Evolutionary conservation across 768 basidiomycete genomes (phyloP).

Genomic region (Pleurotus pulmonarius): DNA sequence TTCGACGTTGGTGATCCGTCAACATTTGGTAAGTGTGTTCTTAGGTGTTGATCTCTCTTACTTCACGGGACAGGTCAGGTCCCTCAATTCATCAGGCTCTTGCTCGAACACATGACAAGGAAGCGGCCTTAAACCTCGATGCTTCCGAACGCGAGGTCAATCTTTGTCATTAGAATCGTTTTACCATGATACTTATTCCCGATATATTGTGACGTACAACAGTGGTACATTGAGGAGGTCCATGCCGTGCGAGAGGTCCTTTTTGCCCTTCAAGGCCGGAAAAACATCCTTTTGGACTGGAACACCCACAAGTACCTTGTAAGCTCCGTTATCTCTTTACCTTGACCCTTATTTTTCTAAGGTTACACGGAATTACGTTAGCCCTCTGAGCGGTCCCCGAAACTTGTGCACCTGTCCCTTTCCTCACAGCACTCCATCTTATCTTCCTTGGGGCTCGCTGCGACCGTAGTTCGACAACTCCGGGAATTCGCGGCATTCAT

Average conservation of each 20-base stretch:
- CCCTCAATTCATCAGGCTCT: slow-evolving; percentile 39
- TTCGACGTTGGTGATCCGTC: slow-evolving; percentile 73
- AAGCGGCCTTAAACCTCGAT: slow-evolving; percentile 31
- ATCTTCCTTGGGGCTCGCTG: slow-evolving; percentile 49
- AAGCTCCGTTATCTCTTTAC: slow-evolving; percentile 8
- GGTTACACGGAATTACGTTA: slow-evolving; percentile 16
- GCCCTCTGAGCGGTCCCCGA: slow-evolving; percentile 51
- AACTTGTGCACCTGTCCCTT: slow-evolving; percentile 64
- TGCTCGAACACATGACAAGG: slow-evolving; percentile 27
- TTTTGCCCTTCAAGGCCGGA: slow-evolving; percentile 70
- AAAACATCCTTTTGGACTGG: slow-evolving; percentile 52
- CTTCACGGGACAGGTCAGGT: slow-evolving; percentile 25
- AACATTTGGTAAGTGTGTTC: slow-evolving; percentile 50
- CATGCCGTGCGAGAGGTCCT: slow-evolving; percentile 77
- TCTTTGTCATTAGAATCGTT: neutral
- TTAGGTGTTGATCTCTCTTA: neutral
- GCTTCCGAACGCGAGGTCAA: slow-evolving; percentile 41
- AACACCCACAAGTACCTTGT: slow-evolving; percentile 29
- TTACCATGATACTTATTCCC: neutral
- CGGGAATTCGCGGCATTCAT: slow-evolving; percentile 56
- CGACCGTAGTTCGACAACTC: slow-evolving; percentile 60
- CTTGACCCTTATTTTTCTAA: neutral
- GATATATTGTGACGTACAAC: neutral
- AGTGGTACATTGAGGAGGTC: slow-evolving; percentile 73
- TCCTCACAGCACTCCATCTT: slow-evolving; percentile 65